Evolutionary conservation across 306 rosid genomes (phyloP).

Genomic region (Ziziphus jujuba): DNA sequence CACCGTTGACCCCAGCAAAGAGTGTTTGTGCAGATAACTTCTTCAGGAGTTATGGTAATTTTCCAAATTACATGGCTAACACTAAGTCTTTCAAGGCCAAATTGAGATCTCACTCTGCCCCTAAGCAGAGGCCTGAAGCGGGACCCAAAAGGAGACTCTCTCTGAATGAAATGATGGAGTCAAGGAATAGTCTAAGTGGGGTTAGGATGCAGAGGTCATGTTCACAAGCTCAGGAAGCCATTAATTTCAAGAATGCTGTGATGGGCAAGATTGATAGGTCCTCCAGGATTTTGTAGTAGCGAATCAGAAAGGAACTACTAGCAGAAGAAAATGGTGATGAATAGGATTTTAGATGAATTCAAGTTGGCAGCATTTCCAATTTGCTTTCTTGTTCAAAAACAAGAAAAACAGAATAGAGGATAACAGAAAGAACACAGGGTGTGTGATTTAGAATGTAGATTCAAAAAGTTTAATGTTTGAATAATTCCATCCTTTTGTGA

Average conservation of each 20-base stretch:
- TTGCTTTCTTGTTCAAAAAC: too few relatives aligned
- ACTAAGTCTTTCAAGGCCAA: constrained; percentile 83
- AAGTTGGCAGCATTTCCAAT: too few relatives aligned
- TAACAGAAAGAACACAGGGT: too few relatives aligned
- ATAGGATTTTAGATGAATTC: background rate
- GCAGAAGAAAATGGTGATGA: constrained; percentile 39
- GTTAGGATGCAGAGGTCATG: constrained; percentile 83
- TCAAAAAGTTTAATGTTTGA: background rate
- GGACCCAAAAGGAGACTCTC: constrained; percentile 64
- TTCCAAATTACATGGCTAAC: constrained; percentile 71
- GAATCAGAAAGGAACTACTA: constrained; percentile 34
- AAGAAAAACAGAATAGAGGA: too few relatives aligned
- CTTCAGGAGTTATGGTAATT: constrained; percentile 42
- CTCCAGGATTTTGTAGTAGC: constrained; percentile 32
- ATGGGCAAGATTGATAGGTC: constrained; percentile 69
- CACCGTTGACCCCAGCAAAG: constrained; percentile 57
- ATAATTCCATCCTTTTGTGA: too few relatives aligned
- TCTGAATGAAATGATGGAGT: constrained; percentile 66
- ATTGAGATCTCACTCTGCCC: constrained; percentile 85
- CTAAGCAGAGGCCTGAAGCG: constrained; percentile 80
- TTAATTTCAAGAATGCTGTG: constrained; percentile 75
- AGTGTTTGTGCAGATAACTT: constrained; percentile 46
- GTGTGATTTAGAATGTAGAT: constrained; percentile 4
- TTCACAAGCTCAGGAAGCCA: constrained; percentile 71
- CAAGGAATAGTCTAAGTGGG: constrained; percentile 72